Evolutionary conservation across 1,284 basidiomycete genomes (phyloP).

Genomic region (Agaricales sp.): DNA sequence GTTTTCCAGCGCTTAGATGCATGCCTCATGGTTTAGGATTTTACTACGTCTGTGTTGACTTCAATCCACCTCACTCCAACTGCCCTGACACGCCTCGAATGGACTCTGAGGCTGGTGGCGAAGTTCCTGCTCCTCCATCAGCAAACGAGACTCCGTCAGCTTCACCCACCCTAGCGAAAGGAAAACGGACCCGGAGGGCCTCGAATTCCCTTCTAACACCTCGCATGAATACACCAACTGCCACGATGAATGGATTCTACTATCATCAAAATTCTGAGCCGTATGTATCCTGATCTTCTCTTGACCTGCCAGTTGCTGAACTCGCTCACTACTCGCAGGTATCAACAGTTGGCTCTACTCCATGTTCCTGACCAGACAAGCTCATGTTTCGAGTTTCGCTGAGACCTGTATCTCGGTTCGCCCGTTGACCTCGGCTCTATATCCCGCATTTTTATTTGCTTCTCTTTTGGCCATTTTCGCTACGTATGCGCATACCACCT

Average conservation of each 20-base stretch:
- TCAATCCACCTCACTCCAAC: slow-evolving; percentile 41
- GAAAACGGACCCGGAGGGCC: slow-evolving; percentile 17
- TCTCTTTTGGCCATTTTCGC: slow-evolving; percentile 5
- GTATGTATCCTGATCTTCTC: slow-evolving; percentile 33
- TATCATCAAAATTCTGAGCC: slow-evolving; percentile 88
- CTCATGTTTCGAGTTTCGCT: slow-evolving; percentile 61
- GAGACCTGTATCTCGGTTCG: slow-evolving; percentile 12
- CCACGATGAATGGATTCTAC: slow-evolving; percentile 85
- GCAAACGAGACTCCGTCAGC: slow-evolving; percentile 20
- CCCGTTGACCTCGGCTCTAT: not conserved
- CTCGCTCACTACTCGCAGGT: slow-evolving; percentile 26
- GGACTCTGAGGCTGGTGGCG: not conserved
- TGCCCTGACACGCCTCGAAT: slow-evolving; percentile 21
- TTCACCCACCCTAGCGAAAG: slow-evolving; percentile 12
- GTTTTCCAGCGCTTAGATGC: slow-evolving; percentile 7
- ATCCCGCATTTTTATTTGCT: not conserved
- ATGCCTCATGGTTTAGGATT: slow-evolving; percentile 43
- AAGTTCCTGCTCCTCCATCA: not conserved
- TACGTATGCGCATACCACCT: not conserved
- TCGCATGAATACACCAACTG: slow-evolving; percentile 32
- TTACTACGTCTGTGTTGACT: slow-evolving; percentile 80
- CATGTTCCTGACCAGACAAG: slow-evolving; percentile 47
- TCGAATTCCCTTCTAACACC: slow-evolving; percentile 29
- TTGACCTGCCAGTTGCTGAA: slow-evolving; percentile 11
- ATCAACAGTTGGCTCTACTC: slow-evolving; percentile 53